Evolutionary conservation across 129 eudicot genomes (phyloP).

Genomic region (Flaveria ramosissima): DNA sequence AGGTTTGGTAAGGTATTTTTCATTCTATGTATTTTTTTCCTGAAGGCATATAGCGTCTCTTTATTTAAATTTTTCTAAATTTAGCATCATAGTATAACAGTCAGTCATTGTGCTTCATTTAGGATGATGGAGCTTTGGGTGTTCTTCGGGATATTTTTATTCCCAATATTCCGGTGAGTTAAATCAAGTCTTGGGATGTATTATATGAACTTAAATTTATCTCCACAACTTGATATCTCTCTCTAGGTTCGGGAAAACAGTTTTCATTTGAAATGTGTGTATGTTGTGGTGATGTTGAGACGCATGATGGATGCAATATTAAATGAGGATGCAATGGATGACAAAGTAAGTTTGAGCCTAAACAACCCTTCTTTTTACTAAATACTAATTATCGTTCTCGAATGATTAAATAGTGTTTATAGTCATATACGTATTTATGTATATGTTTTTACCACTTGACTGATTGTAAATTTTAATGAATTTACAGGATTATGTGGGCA

Average conservation of each 20-base stretch:
- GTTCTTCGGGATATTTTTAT: constrained; percentile 75
- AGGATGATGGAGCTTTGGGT: constrained; percentile 76
- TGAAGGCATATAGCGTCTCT: constrained; percentile 10
- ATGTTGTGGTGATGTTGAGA: constrained; percentile 89
- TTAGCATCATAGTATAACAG: constrained; percentile 11
- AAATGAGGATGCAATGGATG: constrained; percentile 91
- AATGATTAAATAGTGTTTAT: not conserved
- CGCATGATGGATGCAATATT: constrained; percentile 95
- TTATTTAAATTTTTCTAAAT: not conserved
- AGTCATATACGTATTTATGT: not conserved
- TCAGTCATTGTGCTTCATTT: constrained; percentile 16
- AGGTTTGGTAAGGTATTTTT: constrained; percentile 35
- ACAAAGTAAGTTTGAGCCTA: constrained; percentile 61
- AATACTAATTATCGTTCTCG: not conserved
- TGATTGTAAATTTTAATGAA: constrained; percentile 20
- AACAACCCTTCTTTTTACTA: not conserved
- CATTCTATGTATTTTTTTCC: not conserved
- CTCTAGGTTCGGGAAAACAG: constrained; percentile 64
- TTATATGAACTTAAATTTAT: not conserved
- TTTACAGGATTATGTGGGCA: constrained; percentile 89
- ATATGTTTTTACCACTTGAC: constrained; percentile 1
- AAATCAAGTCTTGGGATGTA: constrained; percentile 18
- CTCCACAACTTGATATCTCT: constrained; percentile 19
- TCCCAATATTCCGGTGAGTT: constrained; percentile 79
- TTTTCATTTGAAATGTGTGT: constrained; percentile 76